Evolutionary conservation across 2,329 filamentous ascomycete genomes (phyloP).

Genomic region (Pseudocercospora crystallina): DNA sequence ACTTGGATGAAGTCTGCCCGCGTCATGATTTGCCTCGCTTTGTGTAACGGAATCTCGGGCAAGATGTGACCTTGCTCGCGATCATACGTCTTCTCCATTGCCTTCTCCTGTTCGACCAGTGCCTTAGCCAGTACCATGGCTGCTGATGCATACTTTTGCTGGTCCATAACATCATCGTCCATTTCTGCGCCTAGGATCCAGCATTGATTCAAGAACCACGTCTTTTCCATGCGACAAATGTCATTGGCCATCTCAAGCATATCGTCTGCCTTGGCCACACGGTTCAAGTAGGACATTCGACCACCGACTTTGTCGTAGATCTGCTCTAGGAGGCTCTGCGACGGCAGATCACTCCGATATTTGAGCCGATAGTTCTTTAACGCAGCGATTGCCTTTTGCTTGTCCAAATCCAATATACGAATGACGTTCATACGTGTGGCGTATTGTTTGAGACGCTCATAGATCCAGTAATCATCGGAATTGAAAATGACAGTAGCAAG

Average conservation of each 20-base stretch:
- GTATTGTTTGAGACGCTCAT: conserved; percentile 88
- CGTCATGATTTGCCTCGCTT: conserved; percentile 90
- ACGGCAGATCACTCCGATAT: conserved; percentile 66
- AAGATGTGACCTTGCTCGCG: conserved; percentile 69
- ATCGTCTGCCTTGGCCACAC: conserved; percentile 80
- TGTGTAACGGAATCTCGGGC: conserved; percentile 76
- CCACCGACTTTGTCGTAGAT: conserved; percentile 88
- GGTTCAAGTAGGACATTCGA: conserved; percentile 80
- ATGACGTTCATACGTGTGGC: conserved; percentile 94
- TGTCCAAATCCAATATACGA: conserved; percentile 78
- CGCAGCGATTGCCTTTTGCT: conserved; percentile 72
- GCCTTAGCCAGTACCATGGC: conserved; percentile 92
- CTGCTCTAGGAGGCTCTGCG: conserved; percentile 61
- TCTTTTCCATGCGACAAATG: conserved; percentile 70
- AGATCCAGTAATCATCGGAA: conserved; percentile 98
- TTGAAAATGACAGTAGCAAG: conserved; percentile 93
- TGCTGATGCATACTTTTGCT: conserved; percentile 92
- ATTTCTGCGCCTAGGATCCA: conserved; percentile 73
- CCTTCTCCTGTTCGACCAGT: conserved; percentile 78
- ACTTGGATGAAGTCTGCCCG: conserved; percentile 79
- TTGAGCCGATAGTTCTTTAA: conserved; percentile 76
- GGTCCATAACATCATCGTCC: conserved; percentile 98
- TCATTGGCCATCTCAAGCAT: conserved; percentile 76
- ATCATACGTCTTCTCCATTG: conserved; percentile 63
- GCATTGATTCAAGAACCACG: conserved; percentile 77